Percentiles rank a stretch among this genome's conserved stretches.
Conservation (phyloP, 305 asterid genomes). For the Euphrasia arctica region DNA sequence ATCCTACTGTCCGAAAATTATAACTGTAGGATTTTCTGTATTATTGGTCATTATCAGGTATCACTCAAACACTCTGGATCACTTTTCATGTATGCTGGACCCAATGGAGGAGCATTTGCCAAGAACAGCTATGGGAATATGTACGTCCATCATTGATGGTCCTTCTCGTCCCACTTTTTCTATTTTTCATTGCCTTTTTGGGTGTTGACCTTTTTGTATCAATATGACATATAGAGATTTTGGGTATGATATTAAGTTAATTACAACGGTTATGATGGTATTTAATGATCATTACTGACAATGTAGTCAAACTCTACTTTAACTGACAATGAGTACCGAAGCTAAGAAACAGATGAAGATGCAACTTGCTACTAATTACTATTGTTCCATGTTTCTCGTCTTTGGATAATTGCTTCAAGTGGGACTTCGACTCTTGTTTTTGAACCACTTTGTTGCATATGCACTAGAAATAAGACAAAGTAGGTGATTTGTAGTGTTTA, state of each 20-base stretch:
- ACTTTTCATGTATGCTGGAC: slow-evolving; percentile 99
- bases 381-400: not conserved
- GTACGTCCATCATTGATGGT: slow-evolving; percentile 40
- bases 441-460: slow-evolving; percentile 4
- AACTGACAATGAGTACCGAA: slow-evolving; percentile 4
- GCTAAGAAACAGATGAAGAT: not conserved
- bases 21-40: slow-evolving; percentile 21
- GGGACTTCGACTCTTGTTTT: slow-evolving; percentile 3
- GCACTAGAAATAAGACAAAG: no score
- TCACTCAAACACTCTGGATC: slow-evolving; percentile 98
- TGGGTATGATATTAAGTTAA: slow-evolving; percentile 9
- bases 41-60: slow-evolving; percentile 48
- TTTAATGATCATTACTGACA: not conserved
- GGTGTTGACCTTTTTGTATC: slow-evolving; percentile 10
- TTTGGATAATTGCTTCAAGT: slow-evolving; percentile 7
- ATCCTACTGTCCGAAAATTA: slow-evolving; percentile 4
- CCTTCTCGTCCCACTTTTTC: slow-evolving; percentile 13
- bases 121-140: slow-evolving; percentile 94
- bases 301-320: no score
- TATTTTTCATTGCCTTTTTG: slow-evolving; percentile 1
- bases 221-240: not conserved
- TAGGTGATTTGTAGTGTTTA: slow-evolving; percentile 7
- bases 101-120: slow-evolving; percentile 96
- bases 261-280: not conserved
- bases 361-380: slow-evolving; percentile 1